Conservation (phyloP, 208 protist species). For the Acanthamoeba polyphaga region DNA sequence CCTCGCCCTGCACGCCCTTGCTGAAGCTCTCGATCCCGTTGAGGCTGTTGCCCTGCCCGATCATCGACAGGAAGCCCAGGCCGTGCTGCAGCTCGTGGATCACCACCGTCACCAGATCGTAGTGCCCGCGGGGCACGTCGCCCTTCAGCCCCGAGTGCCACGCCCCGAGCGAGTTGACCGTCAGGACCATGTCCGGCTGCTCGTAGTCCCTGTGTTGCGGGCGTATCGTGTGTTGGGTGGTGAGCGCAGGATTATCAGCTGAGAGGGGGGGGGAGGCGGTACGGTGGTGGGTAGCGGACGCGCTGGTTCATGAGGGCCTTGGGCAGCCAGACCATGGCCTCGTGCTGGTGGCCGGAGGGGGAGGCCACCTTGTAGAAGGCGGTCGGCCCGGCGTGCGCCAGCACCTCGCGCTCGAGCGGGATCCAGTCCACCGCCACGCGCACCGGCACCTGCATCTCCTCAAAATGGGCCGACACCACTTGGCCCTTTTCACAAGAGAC, state of each 20-base stretch:
- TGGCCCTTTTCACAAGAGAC: not conserved
- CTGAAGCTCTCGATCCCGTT: slow-evolving; percentile 22
- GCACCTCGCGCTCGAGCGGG: slow-evolving; percentile 42
- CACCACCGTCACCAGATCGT: slow-evolving; percentile 60
- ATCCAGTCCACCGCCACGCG: slow-evolving; percentile 9
- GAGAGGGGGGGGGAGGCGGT: not conserved
- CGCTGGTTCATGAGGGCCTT: slow-evolving; percentile 68
- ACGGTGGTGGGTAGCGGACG: slow-evolving; percentile 46
- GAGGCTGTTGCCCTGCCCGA: slow-evolving; percentile 31
- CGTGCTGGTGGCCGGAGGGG: not conserved
- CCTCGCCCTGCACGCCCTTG: slow-evolving; percentile 21
- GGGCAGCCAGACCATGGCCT: slow-evolving; percentile 32
- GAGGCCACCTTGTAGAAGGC: slow-evolving; percentile 62
- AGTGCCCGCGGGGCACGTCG: not conserved
- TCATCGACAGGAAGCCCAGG: slow-evolving; percentile 56
- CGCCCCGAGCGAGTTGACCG: slow-evolving; percentile 31
- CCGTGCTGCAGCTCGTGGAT: slow-evolving; percentile 69
- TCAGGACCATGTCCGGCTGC: slow-evolving; percentile 57
- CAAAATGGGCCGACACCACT: slow-evolving; percentile 43
- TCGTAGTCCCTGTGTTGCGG: not conserved
- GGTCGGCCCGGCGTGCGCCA: slow-evolving; percentile 42
- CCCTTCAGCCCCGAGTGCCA: slow-evolving; percentile 22
- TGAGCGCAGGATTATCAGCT: not conserved
- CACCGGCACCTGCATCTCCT: slow-evolving; percentile 29
- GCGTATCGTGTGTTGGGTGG: not conserved